A percentile compares a stretch with the other conserved stretches of the same genome.
phyloP scores from a whole-genome alignment of 192 early-diverging fungal species.

The Umbelopsis vinacea region DNA sequence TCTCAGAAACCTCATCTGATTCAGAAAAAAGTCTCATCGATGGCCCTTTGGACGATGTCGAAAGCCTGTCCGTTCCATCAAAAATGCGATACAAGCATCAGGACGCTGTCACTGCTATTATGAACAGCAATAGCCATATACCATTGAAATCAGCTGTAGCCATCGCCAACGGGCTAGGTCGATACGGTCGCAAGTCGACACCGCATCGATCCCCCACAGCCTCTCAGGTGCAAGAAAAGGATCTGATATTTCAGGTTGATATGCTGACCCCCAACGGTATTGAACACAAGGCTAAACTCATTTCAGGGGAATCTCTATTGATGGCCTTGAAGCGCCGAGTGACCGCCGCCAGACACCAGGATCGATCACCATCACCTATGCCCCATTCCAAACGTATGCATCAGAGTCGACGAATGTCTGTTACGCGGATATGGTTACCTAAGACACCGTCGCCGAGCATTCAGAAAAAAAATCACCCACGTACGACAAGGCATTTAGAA shows the following conservation, averaged over 20 bases:
- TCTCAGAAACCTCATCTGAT: slow-evolving; percentile 15
- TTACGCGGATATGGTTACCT: slow-evolving; percentile 21
- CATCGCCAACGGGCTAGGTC: slow-evolving; percentile 7
- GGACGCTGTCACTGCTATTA: neutral
- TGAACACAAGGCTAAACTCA: slow-evolving; percentile 20
- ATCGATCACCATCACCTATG: neutral
- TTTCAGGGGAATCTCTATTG: slow-evolving; percentile 30
- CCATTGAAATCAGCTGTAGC: slow-evolving; percentile 6
- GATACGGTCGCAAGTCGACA: slow-evolving; percentile 3
- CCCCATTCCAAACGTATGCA: slow-evolving; percentile 4
- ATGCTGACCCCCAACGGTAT: neutral
- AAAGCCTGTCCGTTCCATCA: neutral
- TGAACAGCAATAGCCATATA: neutral
- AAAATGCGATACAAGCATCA: slow-evolving; percentile 19
- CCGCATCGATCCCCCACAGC: slow-evolving; percentile 9
- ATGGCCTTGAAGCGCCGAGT: slow-evolving; percentile 23
- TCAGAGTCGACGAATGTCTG: neutral
- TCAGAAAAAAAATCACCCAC: neutral
- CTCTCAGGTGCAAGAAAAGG: neutral
- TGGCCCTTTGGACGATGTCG: neutral
- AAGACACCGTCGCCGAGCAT: slow-evolving; percentile 10
- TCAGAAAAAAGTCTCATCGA: slow-evolving; percentile 4
- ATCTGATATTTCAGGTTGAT: slow-evolving; percentile 1
- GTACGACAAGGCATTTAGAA: neutral
- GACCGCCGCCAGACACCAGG: slow-evolving; percentile 7